Base-by-base conservation (phyloP, 2,329 filamentous ascomycete genomes). In the Talaromyces sp. region DNA sequence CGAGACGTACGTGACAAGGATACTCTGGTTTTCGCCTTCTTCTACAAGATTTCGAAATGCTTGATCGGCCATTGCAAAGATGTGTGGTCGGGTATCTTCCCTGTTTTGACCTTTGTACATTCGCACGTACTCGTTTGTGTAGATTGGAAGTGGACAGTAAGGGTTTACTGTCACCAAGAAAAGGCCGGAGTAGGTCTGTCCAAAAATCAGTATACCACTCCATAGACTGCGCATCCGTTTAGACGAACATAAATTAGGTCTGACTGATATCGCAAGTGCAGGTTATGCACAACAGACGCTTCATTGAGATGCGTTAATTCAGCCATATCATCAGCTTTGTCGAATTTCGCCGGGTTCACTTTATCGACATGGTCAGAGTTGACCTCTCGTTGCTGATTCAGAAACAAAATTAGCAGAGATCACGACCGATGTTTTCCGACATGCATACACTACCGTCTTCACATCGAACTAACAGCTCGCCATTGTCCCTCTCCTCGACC, bases 291-390 rank as follows among this genome's bases (percentile, higher is more conserved):
- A 57, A 99, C 95, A 0, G 95, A 98, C 27, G 94, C 91, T 79
- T 99, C 95, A 77, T 99, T 99, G 66, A 99, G 82, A 76, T 99
- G 95, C 5, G 95, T 99, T 72, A 99, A 84, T 76, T 99, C 95
- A 28, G 96, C 95, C 95, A 99, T 99, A 76, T 99, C 96, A 79
- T 96, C 92, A 66, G 94, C 94, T 78, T 97, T 99, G 84, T 99
- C 95, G 79, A 99, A 99, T 75, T 99, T 99, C 71, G 94, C 94
- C 54, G 95, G 95, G 78, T 99, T 99, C 81, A 99, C 96, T 78
- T 97, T 98, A 82, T 99, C 96, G 68, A 97, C 92, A 69, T 87
- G 89, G 69, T 98, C 93, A 57, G 85, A 79, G 67, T 94, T 89
- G 57, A 95, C 89, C 72, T 96, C 90, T 68, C 92, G 89, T 86